Evolutionary conservation across 306 rosid genomes (phyloP).

Genomic region (Quercus rubra): DNA sequence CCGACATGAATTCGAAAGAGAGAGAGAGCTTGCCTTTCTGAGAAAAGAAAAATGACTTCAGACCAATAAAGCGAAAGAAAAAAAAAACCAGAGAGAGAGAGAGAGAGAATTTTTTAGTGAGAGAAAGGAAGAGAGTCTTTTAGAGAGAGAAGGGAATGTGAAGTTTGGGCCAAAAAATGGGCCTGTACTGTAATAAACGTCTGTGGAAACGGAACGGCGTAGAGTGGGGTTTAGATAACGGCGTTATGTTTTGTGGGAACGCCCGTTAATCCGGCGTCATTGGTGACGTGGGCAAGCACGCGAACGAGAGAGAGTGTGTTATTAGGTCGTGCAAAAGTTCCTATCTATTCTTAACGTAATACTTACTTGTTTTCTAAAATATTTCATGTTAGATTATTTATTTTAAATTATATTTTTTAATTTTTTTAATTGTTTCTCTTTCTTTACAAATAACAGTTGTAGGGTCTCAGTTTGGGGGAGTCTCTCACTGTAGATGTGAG

Average conservation of each 20-base stretch:
- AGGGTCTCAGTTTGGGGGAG: too few species aligned
- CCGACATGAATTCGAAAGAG: constrained; percentile 78
- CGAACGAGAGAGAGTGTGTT: too few species aligned
- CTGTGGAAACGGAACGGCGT: not conserved
- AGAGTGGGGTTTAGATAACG: constrained; percentile 13
- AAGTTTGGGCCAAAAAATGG: constrained; percentile 62
- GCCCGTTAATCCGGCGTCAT: constrained; percentile 31
- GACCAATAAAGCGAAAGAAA: constrained; percentile 1
- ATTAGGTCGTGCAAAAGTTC: too few species aligned
- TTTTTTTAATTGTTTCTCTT: too few species aligned
- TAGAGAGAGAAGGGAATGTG: constrained; percentile 14
- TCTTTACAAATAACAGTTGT: too few species aligned
- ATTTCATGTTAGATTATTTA: too few species aligned
- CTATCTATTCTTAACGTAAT: too few species aligned
- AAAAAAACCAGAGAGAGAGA: constrained; percentile 4
- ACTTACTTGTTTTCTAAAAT: too few species aligned
- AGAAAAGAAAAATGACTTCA: constrained; percentile 30
- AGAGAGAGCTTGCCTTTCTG: constrained; percentile 22
- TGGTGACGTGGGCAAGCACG: constrained; percentile 20
- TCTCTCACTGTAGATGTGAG: too few species aligned
- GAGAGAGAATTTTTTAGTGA: not conserved
- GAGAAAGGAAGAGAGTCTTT: not conserved
- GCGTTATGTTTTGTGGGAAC: constrained; percentile 25
- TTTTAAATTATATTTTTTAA: too few species aligned
- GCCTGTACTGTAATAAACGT: constrained; percentile 27